A percentile compares a stretch with the other conserved stretches of the same genome.
phyloP scores from a whole-genome alignment of 331 rosid species.

The Quercus phellos region DNA sequence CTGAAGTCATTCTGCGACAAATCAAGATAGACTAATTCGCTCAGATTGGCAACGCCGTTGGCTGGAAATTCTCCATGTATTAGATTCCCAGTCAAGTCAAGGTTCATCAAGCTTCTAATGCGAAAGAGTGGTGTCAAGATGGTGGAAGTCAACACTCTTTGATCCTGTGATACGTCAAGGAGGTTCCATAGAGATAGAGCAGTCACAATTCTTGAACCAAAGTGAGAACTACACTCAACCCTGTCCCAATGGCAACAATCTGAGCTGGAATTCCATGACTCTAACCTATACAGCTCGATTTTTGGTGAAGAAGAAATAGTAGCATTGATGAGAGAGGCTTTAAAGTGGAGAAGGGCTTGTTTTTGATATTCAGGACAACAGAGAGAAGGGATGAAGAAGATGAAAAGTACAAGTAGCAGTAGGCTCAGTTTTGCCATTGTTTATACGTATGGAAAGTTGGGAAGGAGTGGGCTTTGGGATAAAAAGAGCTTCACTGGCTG shows the following conservation, averaged over 20 bases:
- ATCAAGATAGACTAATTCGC: conserved; percentile 21
- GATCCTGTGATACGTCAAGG: neutral
- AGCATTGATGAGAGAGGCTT: conserved; percentile 1
- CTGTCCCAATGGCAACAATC: conserved; percentile 33
- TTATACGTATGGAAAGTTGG: too few relatives aligned
- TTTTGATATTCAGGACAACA: conserved; percentile 20
- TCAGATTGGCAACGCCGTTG: conserved; percentile 15
- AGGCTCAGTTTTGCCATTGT: conserved; percentile 2
- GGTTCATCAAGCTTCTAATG: conserved; percentile 23
- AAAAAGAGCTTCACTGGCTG: neutral
- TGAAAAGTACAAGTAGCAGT: neutral
- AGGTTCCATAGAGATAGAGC: neutral
- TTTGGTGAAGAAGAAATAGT: neutral
- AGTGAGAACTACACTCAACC: conserved; percentile 4
- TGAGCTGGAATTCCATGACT: conserved; percentile 26
- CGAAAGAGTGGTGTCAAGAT: conserved; percentile 14
- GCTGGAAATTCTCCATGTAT: conserved; percentile 16
- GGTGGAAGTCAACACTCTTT: conserved; percentile 3
- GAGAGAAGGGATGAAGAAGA: neutral
- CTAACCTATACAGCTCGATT: neutral
- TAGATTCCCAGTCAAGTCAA: conserved; percentile 11
- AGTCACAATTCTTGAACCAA: neutral
- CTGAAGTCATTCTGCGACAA: neutral
- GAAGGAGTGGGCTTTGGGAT: neutral
- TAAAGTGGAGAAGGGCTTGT: conserved; percentile 23